Evolutionary conservation across 441 rosid species (phyloP).

Genomic region (Aleurites moluccanus): DNA sequence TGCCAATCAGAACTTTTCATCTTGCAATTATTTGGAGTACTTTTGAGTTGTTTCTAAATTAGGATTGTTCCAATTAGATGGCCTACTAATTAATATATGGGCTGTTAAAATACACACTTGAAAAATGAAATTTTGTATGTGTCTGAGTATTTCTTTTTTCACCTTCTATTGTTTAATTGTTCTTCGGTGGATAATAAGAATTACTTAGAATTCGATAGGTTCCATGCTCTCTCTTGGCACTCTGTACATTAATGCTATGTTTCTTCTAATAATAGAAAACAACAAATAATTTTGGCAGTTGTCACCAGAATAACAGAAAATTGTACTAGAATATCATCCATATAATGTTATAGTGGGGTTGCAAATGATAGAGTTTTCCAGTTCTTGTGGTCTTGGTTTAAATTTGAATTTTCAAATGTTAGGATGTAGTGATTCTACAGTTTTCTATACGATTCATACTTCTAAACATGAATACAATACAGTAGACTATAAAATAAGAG

Average conservation of each 20-base stretch:
- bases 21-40: not conserved
- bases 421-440: not conserved
- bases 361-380: not conserved
- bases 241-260: not conserved
- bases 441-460: not conserved
- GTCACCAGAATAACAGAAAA: not conserved
- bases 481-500: not conserved
- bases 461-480: not conserved
- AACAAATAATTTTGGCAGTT: not conserved
- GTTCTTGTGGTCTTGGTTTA: not conserved
- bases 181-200: not conserved
- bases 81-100: not conserved
- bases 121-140: not conserved
- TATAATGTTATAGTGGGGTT: not conserved
- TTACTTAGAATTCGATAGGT: not conserved
- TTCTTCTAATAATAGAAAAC: not conserved
- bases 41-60: not conserved
- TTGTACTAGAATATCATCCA: not conserved
- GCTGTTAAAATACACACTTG: not conserved
- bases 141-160: not conserved
- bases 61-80: not conserved
- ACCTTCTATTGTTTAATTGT: not conserved
- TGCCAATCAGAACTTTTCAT: not conserved
- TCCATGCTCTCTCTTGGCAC: not conserved
- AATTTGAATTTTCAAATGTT: conserved; percentile 13